Conservation (phyloP, 2,329 filamentous ascomycete genomes). For the Cordyceps tenuipes region DNA sequence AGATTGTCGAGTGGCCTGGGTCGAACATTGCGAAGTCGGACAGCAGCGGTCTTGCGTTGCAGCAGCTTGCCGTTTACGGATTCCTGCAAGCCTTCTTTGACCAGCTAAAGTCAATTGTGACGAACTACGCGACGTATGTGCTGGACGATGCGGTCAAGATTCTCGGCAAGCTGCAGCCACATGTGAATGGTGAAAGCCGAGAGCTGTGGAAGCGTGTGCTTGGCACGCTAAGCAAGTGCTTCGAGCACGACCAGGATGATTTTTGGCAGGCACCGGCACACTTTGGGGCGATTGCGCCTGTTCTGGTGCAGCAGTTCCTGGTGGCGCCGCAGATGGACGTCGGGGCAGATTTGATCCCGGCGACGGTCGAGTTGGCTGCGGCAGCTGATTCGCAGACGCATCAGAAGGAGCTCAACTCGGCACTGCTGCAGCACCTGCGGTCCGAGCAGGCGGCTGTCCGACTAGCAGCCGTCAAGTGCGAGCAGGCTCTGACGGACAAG, state of each 20-base stretch:
- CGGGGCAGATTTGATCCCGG: slow-evolving; percentile 54
- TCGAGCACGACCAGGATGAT: slow-evolving; percentile 84
- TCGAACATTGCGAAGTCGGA: slow-evolving; percentile 55
- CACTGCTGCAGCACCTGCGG: slow-evolving; percentile 70
- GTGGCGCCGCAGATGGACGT: slow-evolving; percentile 37
- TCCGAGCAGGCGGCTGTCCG: slow-evolving; percentile 64
- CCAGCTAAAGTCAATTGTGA: slow-evolving; percentile 87
- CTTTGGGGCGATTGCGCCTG: slow-evolving; percentile 62
- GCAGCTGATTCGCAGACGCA: slow-evolving; percentile 81
- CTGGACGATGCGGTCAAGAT: slow-evolving; percentile 65
- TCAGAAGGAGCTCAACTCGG: slow-evolving; percentile 78
- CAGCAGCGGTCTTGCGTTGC: slow-evolving; percentile 44
- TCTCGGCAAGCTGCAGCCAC: slow-evolving; percentile 39
- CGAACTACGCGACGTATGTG: slow-evolving; percentile 79
- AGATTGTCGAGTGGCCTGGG: slow-evolving; percentile 74
- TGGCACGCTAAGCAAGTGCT: slow-evolving; percentile 62
- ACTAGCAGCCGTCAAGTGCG: slow-evolving; percentile 71
- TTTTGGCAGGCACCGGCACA: slow-evolving; percentile 94
- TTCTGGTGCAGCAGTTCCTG: slow-evolving; percentile 60
- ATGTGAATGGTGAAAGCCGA: slow-evolving; percentile 41
- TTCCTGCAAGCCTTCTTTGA: slow-evolving; percentile 77
- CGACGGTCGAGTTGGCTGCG: slow-evolving; percentile 70
- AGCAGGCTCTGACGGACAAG: slow-evolving; percentile 69
- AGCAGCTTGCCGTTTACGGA: slow-evolving; percentile 69
- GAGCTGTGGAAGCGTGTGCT: slow-evolving; percentile 63